A percentile compares a stretch with the other conserved stretches of the same genome.
Evolutionary conservation across 345 rosid species (phyloP).

Genomic region (Clausena lansium): DNA sequence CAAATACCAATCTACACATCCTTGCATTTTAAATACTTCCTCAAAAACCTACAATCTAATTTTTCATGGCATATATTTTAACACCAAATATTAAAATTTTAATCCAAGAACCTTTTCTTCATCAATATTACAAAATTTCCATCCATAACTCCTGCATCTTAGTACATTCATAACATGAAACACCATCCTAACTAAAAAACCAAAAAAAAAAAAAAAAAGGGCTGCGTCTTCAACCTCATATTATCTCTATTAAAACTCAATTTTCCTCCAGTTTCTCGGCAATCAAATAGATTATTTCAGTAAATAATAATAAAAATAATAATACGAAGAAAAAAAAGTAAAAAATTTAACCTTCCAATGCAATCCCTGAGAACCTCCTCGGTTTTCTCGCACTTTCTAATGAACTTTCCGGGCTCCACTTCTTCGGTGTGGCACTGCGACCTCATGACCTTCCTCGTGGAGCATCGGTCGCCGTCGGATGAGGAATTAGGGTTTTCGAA

Average conservation of each 20-base stretch:
- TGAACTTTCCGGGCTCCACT: conserved; percentile 83
- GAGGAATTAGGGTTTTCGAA: neutral
- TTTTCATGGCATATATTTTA: neutral
- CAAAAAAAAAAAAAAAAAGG: neutral
- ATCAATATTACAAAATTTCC: neutral
- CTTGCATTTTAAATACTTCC: neutral
- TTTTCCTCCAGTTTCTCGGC: neutral
- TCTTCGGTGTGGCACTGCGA: conserved; percentile 86
- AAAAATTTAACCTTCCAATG: conserved; percentile 55
- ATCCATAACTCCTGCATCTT: neutral
- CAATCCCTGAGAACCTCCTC: conserved; percentile 74
- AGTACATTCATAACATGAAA: neutral
- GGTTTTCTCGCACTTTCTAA: conserved; percentile 83
- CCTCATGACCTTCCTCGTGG: conserved; percentile 58
- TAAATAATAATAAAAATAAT: neutral
- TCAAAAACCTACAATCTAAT: neutral
- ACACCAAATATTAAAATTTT: neutral
- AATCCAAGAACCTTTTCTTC: neutral
- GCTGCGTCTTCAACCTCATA: neutral
- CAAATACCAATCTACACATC: neutral
- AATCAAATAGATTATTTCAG: neutral
- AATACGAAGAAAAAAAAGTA: neutral
- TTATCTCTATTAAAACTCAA: neutral
- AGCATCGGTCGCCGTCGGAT: conserved; percentile 39
- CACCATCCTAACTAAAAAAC: neutral